phyloP scores from a whole-genome alignment of 73 alveolate genomes.

The Diophrys appendiculata region DNA sequence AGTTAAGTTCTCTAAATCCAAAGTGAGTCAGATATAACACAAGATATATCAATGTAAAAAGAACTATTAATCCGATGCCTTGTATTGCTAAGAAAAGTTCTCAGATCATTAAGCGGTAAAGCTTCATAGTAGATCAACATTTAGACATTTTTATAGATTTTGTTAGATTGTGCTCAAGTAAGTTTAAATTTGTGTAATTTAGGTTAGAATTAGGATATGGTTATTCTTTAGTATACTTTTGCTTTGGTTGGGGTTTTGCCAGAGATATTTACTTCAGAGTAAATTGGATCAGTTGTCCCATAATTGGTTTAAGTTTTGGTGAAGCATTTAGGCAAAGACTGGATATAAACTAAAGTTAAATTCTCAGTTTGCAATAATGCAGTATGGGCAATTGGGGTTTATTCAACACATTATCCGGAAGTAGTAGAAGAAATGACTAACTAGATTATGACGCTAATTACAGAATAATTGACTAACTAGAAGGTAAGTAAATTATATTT shows the following conservation, averaged over 20 bases:
- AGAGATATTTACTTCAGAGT: not conserved
- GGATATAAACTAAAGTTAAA: not conserved
- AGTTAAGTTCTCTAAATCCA: slow-evolving; percentile 12
- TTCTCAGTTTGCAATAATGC: slow-evolving; percentile 57
- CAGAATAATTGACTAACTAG: not conserved
- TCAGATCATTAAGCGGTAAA: slow-evolving; percentile 28
- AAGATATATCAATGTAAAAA: slow-evolving; percentile 4
- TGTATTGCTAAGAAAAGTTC: slow-evolving; percentile 28
- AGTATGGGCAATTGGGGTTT: slow-evolving; percentile 53
- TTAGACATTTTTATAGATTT: not conserved
- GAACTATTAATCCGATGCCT: slow-evolving; percentile 25
- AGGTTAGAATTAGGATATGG: not conserved
- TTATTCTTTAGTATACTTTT: slow-evolving; percentile 28
- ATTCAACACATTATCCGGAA: slow-evolving; percentile 21
- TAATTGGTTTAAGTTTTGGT: not conserved
- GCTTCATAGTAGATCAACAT: not conserved
- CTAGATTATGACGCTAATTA: slow-evolving; percentile 7
- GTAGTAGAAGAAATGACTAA: slow-evolving; percentile 15
- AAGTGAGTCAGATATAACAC: slow-evolving; percentile 4
- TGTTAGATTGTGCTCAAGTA: not conserved
- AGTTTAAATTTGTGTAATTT: not conserved
- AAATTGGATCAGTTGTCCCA: not conserved
- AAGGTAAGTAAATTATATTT: slow-evolving; percentile 16
- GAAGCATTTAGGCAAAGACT: not conserved
- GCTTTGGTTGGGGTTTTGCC: slow-evolving; percentile 9